A percentile compares a stretch with the other conserved stretches of the same genome.
These are phyloP conservation scores for Penicillium silybi DNA, from an alignment of 495 filamentous ascomycete genomes.

Conservation along the genomic window DNA sequence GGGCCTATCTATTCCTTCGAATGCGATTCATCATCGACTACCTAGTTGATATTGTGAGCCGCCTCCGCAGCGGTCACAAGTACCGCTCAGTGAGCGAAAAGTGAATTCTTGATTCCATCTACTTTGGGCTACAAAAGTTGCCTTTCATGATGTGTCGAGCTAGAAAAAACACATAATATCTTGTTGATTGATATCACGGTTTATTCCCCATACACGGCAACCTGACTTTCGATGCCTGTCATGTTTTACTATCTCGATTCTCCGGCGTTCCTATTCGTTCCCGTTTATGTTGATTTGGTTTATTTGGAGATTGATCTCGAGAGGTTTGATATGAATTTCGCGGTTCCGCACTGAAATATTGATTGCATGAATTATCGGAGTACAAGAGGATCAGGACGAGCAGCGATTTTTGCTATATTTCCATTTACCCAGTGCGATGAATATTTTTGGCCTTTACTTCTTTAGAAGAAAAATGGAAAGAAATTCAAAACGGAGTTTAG, in stretches of 20 bases:
- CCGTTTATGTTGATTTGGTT: too few species aligned
- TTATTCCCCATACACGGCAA: not conserved
- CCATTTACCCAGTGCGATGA: not conserved
- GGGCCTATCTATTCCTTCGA: constrained; percentile 16
- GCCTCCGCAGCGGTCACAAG: constrained; percentile 5
- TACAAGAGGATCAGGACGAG: constrained; percentile 15
- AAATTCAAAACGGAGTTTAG: not conserved
- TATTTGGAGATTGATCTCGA: too few species aligned
- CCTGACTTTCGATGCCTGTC: constrained; percentile 7
- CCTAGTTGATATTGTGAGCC: constrained; percentile 4
- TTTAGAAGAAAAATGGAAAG: not conserved
- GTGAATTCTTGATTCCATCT: not conserved
- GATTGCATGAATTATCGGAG: constrained; percentile 23
- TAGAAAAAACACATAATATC: not conserved
- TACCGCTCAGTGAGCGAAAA: constrained; percentile 12
- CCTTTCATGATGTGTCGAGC: not conserved
- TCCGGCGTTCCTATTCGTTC: constrained; percentile 15
- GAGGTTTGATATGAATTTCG: too few species aligned
- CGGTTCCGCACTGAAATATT: too few species aligned
- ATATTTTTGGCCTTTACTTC: not conserved
- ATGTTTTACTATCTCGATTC: constrained; percentile 21
- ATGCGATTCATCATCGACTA: constrained; percentile 15
- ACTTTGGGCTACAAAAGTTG: not conserved
- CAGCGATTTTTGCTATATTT: constrained; percentile 9
- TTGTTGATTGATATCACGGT: not conserved